phyloP scores from a whole-genome alignment of 1,139 yeast species.

The Suhomyces yuchorum region DNA sequence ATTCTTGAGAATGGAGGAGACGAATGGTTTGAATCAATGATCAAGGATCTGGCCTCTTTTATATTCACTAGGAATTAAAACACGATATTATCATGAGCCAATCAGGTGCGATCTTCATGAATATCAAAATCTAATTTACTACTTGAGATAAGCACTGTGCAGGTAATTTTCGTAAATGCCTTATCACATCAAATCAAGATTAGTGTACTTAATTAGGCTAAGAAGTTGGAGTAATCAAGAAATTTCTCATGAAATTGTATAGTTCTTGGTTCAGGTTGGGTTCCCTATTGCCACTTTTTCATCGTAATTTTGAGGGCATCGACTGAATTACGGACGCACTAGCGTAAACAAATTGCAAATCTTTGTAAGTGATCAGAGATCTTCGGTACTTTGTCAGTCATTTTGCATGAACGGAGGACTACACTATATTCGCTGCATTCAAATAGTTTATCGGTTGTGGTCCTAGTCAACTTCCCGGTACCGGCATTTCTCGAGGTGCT shows the following conservation, averaged over 20 bases:
- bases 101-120: background rate
- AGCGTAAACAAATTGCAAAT: background rate
- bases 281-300: background rate
- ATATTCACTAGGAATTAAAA: background rate
- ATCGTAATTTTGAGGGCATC: too few species aligned
- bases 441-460: background rate
- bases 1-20: background rate
- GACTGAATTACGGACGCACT: too few species aligned
- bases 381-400: background rate
- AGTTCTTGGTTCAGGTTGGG: background rate
- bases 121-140: background rate
- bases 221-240: background rate
- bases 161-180: conserved; percentile 1
- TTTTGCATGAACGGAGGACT: background rate
- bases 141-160: conserved; percentile 5
- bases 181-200: background rate
- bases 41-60: background rate
- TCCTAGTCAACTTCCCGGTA: background rate
- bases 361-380: background rate
- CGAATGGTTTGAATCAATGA: background rate
- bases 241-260: background rate
- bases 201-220: background rate
- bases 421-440: too few species aligned
- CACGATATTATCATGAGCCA: conserved; percentile 4
- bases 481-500: background rate